These are phyloP conservation scores for Artemisia tridentata DNA, from an alignment of 129 eudicot species.

Conservation along the genomic window DNA sequence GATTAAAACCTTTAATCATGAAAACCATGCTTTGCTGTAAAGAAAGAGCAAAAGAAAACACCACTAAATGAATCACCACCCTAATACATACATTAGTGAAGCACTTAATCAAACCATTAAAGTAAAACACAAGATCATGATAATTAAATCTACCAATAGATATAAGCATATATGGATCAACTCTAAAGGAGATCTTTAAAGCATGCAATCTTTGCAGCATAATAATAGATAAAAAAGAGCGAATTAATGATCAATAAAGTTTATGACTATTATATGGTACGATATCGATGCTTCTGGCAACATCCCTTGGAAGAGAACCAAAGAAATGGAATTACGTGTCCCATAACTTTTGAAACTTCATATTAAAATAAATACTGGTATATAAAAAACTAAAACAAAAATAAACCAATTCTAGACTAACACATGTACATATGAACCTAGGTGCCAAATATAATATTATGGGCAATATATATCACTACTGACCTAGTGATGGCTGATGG, in stretches of 20 bases:
- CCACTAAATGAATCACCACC: slow-evolving; percentile 30
- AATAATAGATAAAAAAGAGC: slow-evolving; percentile 16
- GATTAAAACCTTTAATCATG: slow-evolving; percentile 28
- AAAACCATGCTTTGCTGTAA: slow-evolving; percentile 29
- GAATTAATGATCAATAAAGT: slow-evolving; percentile 21
- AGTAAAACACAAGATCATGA: slow-evolving; percentile 30
- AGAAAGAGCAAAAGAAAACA: slow-evolving; percentile 20
- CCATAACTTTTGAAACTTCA: slow-evolving; percentile 20
- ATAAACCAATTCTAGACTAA: slow-evolving; percentile 8
- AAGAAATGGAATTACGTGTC: too few relatives aligned
- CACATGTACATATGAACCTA: slow-evolving; percentile 14
- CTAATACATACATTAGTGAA: slow-evolving; percentile 22
- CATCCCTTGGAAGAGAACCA: too few relatives aligned
- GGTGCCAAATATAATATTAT: slow-evolving; percentile 20
- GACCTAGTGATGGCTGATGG: background rate
- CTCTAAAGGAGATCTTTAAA: slow-evolving; percentile 29
- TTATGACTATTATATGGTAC: slow-evolving; percentile 13
- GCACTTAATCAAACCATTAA: slow-evolving; percentile 28
- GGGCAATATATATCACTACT: background rate
- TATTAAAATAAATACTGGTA: background rate
- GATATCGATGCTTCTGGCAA: background rate
- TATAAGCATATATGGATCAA: slow-evolving; percentile 27
- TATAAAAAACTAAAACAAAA: background rate
- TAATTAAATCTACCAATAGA: slow-evolving; percentile 30
- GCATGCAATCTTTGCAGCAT: slow-evolving; percentile 45